phyloP scores from a whole-genome alignment of 2,329 filamentous ascomycete species.

The Alternaria sp. region DNA sequence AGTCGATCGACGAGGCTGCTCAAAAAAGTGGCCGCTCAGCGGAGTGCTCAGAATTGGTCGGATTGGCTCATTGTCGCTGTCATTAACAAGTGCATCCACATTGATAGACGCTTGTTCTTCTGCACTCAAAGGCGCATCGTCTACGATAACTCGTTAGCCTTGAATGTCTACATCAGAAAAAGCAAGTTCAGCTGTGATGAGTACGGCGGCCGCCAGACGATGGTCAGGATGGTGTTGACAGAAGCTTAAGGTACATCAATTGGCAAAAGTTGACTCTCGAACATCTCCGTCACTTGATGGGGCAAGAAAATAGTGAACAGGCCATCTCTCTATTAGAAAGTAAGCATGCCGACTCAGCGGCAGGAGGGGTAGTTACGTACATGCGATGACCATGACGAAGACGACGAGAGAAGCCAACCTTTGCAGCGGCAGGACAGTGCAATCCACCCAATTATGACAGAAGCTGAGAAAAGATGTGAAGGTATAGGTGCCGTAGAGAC shows the following conservation, averaged over 20 bases:
- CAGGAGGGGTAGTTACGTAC: conserved; percentile 56
- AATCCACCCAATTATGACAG: conserved; percentile 42
- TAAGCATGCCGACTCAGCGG: conserved; percentile 53
- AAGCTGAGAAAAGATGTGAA: conserved; percentile 33
- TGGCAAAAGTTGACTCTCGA: conserved; percentile 41
- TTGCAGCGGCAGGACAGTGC: conserved; percentile 48
- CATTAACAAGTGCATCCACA: conserved; percentile 75
- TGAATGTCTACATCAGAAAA: conserved; percentile 6
- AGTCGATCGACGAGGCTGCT: conserved; percentile 54
- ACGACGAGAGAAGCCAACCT: conserved; percentile 54
- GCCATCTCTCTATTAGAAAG: conserved; percentile 55
- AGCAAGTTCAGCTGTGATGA: conserved; percentile 13
- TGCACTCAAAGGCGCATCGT: conserved; percentile 67
- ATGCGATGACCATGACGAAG: conserved; percentile 57
- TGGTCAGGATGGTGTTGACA: conserved; percentile 23
- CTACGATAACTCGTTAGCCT: conserved; percentile 60
- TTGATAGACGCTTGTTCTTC: conserved; percentile 69
- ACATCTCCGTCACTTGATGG: conserved; percentile 53
- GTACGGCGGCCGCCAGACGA: conserved; percentile 31
- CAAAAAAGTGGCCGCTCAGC: conserved; percentile 36
- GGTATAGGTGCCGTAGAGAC: conserved; percentile 46
- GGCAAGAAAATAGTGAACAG: conserved; percentile 41
- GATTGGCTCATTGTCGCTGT: conserved; percentile 51
- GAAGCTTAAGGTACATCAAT: conserved; percentile 42
- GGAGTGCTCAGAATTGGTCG: conserved; percentile 39